These are phyloP conservation scores for Venturiaceae sp. DNA, from an alignment of 2,329 filamentous ascomycete species.

Conservation along the genomic window DNA sequence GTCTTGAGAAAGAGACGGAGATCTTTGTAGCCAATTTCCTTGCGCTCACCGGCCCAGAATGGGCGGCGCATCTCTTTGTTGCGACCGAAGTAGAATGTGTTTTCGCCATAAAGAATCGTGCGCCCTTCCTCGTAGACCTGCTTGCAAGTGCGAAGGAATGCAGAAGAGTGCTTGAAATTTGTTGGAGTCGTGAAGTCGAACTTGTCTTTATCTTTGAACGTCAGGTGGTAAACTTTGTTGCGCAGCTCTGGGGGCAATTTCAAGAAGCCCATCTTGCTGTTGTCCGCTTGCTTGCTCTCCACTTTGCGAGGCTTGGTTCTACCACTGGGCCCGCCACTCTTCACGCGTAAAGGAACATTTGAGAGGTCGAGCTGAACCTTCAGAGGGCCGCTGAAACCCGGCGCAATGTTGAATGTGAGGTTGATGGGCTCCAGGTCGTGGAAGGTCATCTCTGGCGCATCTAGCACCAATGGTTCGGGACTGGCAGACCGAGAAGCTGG, in stretches of 20 bases:
- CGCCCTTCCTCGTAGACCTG: slow-evolving; percentile 35
- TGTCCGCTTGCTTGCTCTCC: not conserved
- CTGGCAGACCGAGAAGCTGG: slow-evolving; percentile 8
- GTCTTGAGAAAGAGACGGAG: slow-evolving; percentile 33
- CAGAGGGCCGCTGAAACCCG: slow-evolving; percentile 32
- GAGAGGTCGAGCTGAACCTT: slow-evolving; percentile 4
- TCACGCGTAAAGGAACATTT: not conserved
- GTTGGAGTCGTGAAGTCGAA: slow-evolving; percentile 25
- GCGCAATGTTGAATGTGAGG: slow-evolving; percentile 36
- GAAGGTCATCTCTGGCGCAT: slow-evolving; percentile 10
- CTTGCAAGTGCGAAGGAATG: slow-evolving; percentile 36
- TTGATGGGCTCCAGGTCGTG: slow-evolving; percentile 18
- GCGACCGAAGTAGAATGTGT: slow-evolving; percentile 35
- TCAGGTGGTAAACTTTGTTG: slow-evolving; percentile 34
- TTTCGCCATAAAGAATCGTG: slow-evolving; percentile 40
- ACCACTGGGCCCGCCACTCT: not conserved
- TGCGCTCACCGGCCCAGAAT: slow-evolving; percentile 31
- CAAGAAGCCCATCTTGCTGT: slow-evolving; percentile 20
- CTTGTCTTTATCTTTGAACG: slow-evolving; percentile 23
- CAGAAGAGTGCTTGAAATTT: slow-evolving; percentile 31
- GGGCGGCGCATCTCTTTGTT: slow-evolving; percentile 24
- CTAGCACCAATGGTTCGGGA: slow-evolving; percentile 11
- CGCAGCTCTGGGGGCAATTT: slow-evolving; percentile 33
- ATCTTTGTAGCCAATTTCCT: slow-evolving; percentile 38
- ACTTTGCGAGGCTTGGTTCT: not conserved